These are phyloP conservation scores for Jamesozyma rosinii DNA, from an alignment of 805 yeast genomes.

Conservation along the genomic window DNA sequence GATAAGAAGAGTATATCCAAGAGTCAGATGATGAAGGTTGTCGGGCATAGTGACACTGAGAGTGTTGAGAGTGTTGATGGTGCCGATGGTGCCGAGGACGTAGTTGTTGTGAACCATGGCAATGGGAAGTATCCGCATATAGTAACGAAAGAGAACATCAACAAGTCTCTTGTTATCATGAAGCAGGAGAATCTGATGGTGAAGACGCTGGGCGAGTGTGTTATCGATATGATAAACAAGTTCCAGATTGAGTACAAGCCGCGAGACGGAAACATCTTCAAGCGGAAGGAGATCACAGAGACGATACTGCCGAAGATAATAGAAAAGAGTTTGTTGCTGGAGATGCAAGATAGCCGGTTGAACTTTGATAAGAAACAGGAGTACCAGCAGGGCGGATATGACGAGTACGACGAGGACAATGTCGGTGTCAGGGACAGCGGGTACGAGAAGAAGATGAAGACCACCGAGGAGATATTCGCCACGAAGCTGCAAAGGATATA, in stretches of 20 bases:
- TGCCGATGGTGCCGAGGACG: neutral
- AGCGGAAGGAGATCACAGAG: conserved; percentile 1
- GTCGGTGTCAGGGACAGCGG: neutral
- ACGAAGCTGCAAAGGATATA: neutral
- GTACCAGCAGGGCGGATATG: neutral
- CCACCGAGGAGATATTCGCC: neutral
- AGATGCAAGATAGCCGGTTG: neutral
- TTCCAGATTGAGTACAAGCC: conserved; percentile 16
- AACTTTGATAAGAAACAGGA: neutral
- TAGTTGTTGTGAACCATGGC: neutral
- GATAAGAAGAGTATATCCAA: conserved; percentile 11
- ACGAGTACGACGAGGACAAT: neutral
- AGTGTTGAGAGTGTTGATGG: neutral
- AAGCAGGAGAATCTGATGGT: neutral
- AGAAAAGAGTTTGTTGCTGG: neutral
- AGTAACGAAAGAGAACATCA: conserved; percentile 13
- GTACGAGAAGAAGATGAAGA: neutral
- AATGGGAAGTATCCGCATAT: conserved; percentile 13
- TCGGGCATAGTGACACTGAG: neutral
- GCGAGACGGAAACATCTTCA: conserved; percentile 18
- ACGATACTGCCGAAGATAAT: conserved; percentile 4
- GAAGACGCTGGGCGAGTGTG: conserved; percentile 5
- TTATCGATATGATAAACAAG: conserved; percentile 15
- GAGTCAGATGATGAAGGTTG: neutral
- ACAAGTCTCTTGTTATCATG: conserved; percentile 7